These are phyloP conservation scores for Lactarius pseudohatsudake DNA, from an alignment of 768 basidiomycete species.

Conservation along the genomic window DNA sequence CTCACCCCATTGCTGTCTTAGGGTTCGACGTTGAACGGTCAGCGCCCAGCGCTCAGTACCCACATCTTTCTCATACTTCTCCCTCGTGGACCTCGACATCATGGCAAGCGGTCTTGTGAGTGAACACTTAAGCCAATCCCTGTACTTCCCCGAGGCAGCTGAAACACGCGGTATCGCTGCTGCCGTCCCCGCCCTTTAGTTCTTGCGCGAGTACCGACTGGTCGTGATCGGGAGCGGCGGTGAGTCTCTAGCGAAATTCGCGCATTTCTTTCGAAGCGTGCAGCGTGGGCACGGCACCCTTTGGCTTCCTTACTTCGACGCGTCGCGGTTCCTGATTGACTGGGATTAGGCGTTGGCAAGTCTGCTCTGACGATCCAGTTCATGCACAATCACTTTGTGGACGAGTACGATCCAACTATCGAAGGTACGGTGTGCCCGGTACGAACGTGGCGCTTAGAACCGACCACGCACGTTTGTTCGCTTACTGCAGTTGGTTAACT, in stretches of 20 bases:
- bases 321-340: not conserved
- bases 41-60: not conserved
- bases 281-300: not conserved
- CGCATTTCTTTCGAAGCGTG: not conserved
- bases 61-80: not conserved
- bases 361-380: conserved; percentile 97
- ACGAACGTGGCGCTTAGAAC: conserved; percentile 14
- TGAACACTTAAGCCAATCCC: conserved; percentile 79
- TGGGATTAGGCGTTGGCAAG: conserved; percentile 63
- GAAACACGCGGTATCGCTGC: not conserved
- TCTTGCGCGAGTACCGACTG: conserved; percentile 95
- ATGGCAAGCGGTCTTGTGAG: conserved; percentile 21
- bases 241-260: conserved; percentile 36
- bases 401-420: conserved; percentile 94
- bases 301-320: not conserved
- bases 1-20: not conserved
- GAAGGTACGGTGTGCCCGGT: conserved; percentile 53
- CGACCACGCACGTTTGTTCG: conserved; percentile 15
- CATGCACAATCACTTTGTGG: conserved; percentile 92
- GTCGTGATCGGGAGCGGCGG: conserved; percentile 99
- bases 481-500: not conserved
- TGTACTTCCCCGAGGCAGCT: not conserved
- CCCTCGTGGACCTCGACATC: not conserved
- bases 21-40: not conserved
- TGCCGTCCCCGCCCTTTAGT: conserved; percentile 41